A percentile compares a stretch with the other conserved stretches of the same genome.
These are phyloP conservation scores for Alternaria panax DNA, from an alignment of 2,329 filamentous ascomycete genomes.

Conservation along the genomic window DNA sequence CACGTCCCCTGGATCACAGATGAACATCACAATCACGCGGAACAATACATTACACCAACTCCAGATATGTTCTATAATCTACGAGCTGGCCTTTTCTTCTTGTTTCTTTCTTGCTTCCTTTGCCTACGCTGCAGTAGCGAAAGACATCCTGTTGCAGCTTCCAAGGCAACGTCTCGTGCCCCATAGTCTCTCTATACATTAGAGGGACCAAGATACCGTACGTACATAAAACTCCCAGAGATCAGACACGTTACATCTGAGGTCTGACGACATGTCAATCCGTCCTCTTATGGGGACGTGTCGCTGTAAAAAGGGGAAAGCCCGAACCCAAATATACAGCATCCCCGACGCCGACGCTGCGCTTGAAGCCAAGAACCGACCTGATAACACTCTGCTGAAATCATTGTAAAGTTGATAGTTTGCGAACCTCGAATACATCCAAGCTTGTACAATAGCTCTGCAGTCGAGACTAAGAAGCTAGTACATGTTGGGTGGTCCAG, in stretches of 20 bases:
- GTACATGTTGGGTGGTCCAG: constrained; percentile 45
- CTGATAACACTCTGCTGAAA: constrained; percentile 7
- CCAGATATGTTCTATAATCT: background rate
- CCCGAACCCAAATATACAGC: constrained; percentile 6
- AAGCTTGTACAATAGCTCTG: background rate
- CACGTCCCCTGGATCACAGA: background rate
- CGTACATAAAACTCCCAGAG: background rate
- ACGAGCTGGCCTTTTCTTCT: constrained; percentile 9
- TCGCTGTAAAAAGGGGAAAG: constrained; percentile 3
- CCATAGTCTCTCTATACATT: constrained; percentile 1
- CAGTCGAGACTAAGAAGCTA: constrained; percentile 17
- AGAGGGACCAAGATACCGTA: background rate
- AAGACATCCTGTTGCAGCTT: background rate
- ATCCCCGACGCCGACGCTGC: constrained; percentile 13
- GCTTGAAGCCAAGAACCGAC: constrained; percentile 8
- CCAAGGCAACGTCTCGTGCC: background rate
- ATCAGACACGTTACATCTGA: background rate
- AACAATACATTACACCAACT: background rate
- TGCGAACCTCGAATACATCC: background rate
- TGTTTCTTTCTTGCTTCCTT: background rate
- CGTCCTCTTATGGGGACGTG: background rate
- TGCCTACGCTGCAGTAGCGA: constrained; percentile 3
- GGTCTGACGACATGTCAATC: background rate
- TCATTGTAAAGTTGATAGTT: constrained; percentile 4
- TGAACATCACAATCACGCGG: background rate